Percentiles rank a stretch among this genome's conserved stretches.
phyloP scores from a whole-genome alignment of 1,284 basidiomycete genomes.

The Cutaneotrichosporon sp. region DNA sequence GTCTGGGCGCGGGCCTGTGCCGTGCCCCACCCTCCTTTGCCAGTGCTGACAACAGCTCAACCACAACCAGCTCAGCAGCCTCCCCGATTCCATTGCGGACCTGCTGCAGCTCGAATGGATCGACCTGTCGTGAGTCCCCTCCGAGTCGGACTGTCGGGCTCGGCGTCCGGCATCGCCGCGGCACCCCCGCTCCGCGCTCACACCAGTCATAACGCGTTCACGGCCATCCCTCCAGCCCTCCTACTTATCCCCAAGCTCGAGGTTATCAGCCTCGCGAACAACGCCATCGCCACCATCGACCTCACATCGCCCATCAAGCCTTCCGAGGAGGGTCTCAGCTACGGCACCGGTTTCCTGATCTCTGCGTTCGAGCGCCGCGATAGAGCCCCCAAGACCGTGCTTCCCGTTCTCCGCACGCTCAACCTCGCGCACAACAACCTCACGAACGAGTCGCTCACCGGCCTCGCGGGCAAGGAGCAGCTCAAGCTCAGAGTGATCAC shows the following conservation, averaged over 20 bases:
- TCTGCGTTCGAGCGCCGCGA: conserved; percentile 42
- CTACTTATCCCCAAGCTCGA: conserved; percentile 49
- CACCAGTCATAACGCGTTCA: conserved; percentile 43
- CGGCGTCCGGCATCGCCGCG: not conserved
- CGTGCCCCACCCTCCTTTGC: not conserved
- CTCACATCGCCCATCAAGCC: conserved; percentile 42
- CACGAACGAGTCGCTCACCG: conserved; percentile 27
- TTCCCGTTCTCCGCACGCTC: conserved; percentile 38
- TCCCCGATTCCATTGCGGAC: conserved; percentile 49
- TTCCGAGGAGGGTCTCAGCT: conserved; percentile 43
- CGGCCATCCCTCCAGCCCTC: conserved; percentile 38
- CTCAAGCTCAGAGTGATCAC: conserved; percentile 35
- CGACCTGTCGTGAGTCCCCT: conserved; percentile 45
- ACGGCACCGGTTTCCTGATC: conserved; percentile 48
- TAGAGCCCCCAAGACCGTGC: conserved; percentile 27
- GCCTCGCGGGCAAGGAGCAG: conserved; percentile 22
- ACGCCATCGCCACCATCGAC: conserved; percentile 38
- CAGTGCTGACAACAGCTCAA: conserved; percentile 31
- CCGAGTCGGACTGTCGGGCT: not conserved
- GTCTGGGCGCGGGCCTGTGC: conserved; percentile 12
- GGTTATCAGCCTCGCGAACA: conserved; percentile 46
- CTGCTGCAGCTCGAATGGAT: conserved; percentile 43
- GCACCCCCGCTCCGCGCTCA: not conserved
- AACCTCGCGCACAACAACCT: conserved; percentile 43
- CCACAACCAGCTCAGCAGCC: conserved; percentile 34